Percentiles rank a stretch among this genome's conserved stretches.
phyloP scores from a whole-genome alignment of 1,284 basidiomycete genomes.

The Trametes versicolor region DNA sequence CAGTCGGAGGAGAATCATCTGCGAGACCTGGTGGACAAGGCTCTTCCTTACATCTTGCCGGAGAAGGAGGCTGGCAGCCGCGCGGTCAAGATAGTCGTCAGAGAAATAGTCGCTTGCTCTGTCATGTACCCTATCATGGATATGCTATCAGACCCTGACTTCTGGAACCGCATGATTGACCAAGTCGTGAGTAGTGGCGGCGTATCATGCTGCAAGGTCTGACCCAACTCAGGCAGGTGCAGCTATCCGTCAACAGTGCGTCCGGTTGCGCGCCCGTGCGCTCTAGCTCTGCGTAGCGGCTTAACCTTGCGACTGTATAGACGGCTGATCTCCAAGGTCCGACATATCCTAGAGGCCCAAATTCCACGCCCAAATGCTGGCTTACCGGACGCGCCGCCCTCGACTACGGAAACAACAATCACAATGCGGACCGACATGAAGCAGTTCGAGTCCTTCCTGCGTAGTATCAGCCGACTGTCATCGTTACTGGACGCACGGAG shows the following conservation, averaged over 20 bases:
- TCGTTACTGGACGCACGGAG: slow-evolving; percentile 89
- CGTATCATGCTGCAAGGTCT: slow-evolving; percentile 12
- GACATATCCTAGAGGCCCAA: slow-evolving; percentile 84
- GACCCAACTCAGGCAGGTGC: slow-evolving; percentile 75
- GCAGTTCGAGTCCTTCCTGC: slow-evolving; percentile 90
- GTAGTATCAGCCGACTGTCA: slow-evolving; percentile 83
- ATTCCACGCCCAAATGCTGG: slow-evolving; percentile 63
- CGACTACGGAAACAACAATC: slow-evolving; percentile 70
- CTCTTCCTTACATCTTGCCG: slow-evolving; percentile 80
- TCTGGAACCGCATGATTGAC: slow-evolving; percentile 95
- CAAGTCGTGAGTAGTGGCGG: slow-evolving; percentile 71
- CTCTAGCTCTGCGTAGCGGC: neutral
- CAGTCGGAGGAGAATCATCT: slow-evolving; percentile 92
- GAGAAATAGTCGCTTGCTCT: slow-evolving; percentile 87
- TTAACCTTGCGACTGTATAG: slow-evolving; percentile 47
- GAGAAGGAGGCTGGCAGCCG: slow-evolving; percentile 78
- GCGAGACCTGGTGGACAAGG: slow-evolving; percentile 71
- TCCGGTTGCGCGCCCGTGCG: slow-evolving; percentile 15
- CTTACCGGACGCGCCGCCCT: slow-evolving; percentile 46
- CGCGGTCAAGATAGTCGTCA: slow-evolving; percentile 75
- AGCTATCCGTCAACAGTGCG: slow-evolving; percentile 90
- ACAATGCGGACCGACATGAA: slow-evolving; percentile 80
- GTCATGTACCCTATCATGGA: slow-evolving; percentile 91
- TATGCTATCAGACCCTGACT: slow-evolving; percentile 93
- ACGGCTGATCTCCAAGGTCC: slow-evolving; percentile 85